These are phyloP conservation scores for Talaromyces marneffei DNA, from an alignment of 2,329 filamentous ascomycete species.

Conservation along the genomic window DNA sequence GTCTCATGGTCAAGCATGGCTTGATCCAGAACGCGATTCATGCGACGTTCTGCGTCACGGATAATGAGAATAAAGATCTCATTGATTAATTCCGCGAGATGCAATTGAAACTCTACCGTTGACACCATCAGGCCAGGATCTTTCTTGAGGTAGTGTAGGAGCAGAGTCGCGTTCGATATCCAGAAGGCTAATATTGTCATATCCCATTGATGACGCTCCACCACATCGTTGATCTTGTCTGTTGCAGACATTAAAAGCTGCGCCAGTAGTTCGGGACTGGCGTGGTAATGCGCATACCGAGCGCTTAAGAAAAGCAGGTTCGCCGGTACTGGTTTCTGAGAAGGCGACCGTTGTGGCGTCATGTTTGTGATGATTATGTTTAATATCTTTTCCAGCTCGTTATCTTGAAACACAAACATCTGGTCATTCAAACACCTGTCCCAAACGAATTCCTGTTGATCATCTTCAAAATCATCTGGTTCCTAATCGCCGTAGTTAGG, in stretches of 20 bases:
- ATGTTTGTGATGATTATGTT: conserved; percentile 97
- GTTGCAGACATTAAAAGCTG: conserved; percentile 79
- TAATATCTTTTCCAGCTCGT: conserved; percentile 82
- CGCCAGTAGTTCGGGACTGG: conserved; percentile 74
- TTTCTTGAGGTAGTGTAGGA: conserved; percentile 97
- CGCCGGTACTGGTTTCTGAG: conserved; percentile 95
- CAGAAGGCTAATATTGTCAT: conserved; percentile 99
- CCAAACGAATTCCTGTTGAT: conserved; percentile 94
- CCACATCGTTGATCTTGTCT: conserved; percentile 93
- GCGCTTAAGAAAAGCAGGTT: conserved; percentile 96
- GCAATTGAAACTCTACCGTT: conserved; percentile 83
- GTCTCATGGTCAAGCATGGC: conserved; percentile 98
- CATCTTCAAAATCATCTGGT: conserved; percentile 75
- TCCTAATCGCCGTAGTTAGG: conserved; percentile 30
- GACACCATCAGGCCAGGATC: conserved; percentile 73
- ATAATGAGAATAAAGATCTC: conserved; percentile 99
- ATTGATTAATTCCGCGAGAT: conserved; percentile 90
- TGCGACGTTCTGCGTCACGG: conserved; percentile 84
- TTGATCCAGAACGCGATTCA: conserved; percentile 89
- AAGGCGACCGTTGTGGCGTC: conserved; percentile 89
- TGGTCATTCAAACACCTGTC: conserved; percentile 90
- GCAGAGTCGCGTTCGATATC: conserved; percentile 92
- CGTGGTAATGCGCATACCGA: conserved; percentile 93
- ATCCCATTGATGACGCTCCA: conserved; percentile 96
- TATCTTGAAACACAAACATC: conserved; percentile 99